Evolutionary conservation across 768 basidiomycete species (phyloP).

Genomic region (Dentipellis fragilis): DNA sequence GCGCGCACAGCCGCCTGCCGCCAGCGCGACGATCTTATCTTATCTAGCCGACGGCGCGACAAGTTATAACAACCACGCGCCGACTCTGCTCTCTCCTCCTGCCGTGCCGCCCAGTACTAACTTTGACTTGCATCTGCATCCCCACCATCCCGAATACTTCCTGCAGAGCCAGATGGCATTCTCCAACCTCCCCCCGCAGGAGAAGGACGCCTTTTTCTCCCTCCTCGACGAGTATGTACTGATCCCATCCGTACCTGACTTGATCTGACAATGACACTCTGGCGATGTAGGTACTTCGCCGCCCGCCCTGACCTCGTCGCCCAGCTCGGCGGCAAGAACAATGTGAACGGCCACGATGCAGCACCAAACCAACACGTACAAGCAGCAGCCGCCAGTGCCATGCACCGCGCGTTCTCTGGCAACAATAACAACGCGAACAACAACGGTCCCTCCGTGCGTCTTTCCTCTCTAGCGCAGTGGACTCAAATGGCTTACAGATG

Average conservation of each 20-base stretch:
- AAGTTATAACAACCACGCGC: not conserved
- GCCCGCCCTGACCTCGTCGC: constrained; percentile 14
- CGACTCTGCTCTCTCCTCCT: not conserved
- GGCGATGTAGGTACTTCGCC: constrained; percentile 5
- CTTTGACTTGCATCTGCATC: too few species aligned
- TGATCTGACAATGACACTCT: not conserved
- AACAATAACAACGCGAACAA: constrained; percentile 12
- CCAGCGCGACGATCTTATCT: too few species aligned
- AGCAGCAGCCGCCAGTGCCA: constrained; percentile 28
- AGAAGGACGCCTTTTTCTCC: constrained; percentile 76
- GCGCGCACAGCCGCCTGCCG: not conserved
- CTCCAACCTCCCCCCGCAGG: constrained; percentile 48
- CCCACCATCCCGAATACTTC: not conserved
- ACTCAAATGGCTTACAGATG: too few species aligned
- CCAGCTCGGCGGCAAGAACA: not conserved
- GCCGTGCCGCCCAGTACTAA: not conserved
- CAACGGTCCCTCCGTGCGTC: too few species aligned
- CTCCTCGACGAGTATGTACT: constrained; percentile 63
- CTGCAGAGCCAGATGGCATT: constrained; percentile 47
- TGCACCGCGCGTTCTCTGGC: constrained; percentile 33
- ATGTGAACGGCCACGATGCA: not conserved
- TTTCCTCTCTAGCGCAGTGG: too few species aligned
- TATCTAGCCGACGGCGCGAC: too few species aligned
- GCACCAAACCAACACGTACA: not conserved
- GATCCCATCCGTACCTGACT: not conserved